A percentile compares a stretch with the other conserved stretches of the same genome.
Conservation (phyloP, 257 asterid species). For the Perilla frutescens region DNA sequence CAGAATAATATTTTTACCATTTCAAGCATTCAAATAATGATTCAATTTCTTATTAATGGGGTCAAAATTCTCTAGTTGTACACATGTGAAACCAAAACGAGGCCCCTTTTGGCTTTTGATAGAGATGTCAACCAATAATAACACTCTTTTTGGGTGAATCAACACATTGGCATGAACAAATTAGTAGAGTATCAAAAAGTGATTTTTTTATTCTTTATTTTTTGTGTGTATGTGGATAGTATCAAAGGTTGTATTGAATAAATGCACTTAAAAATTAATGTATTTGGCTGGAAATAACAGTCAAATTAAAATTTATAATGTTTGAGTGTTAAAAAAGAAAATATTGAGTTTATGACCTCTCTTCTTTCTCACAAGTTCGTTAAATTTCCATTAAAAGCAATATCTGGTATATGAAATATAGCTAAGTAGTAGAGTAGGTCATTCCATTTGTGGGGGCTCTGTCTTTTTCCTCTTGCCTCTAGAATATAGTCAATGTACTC, state of each 20-base stretch:
- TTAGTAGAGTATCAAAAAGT: too few species aligned
- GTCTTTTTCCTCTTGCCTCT: not conserved
- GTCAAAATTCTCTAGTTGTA: not conserved
- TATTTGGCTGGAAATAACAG: too few species aligned
- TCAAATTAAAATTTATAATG: too few species aligned
- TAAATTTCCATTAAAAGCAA: slow-evolving; percentile 21
- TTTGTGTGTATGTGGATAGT: too few species aligned
- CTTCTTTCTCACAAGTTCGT: not conserved
- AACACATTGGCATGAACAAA: too few species aligned
- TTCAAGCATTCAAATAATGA: not conserved
- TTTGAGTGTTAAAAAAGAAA: too few species aligned
- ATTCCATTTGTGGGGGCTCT: too few species aligned
- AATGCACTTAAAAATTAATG: too few species aligned
- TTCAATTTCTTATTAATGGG: not conserved
- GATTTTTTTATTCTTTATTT: too few species aligned
- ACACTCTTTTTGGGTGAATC: slow-evolving; percentile 5
- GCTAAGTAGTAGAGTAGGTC: not conserved
- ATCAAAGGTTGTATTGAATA: too few species aligned
- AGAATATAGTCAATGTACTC: too few species aligned
- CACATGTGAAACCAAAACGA: not conserved
- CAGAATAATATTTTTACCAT: too few species aligned
- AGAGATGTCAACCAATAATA: slow-evolving; percentile 4
- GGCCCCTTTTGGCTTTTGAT: not conserved
- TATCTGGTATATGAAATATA: not conserved
- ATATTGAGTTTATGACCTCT: not conserved